Conservation (phyloP, 495 filamentous ascomycete species). For the Tuber microsphaerosporum region DNA sequence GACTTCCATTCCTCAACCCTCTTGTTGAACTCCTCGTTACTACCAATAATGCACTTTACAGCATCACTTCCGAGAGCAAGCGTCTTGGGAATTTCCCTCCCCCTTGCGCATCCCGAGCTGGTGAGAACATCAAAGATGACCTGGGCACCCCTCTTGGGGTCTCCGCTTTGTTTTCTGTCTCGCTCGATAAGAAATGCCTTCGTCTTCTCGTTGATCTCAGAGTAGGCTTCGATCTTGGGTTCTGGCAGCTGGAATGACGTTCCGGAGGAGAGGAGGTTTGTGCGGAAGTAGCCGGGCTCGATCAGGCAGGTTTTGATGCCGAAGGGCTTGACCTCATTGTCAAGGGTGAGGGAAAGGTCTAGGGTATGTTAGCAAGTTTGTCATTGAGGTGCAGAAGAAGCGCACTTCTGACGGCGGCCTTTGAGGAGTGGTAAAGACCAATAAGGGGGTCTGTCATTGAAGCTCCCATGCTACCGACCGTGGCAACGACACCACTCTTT, state of each 20-base stretch:
- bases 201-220: conserved; percentile 19
- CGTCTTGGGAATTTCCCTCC: conserved; percentile 36
- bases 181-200: conserved; percentile 13
- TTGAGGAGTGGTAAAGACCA: conserved; percentile 50
- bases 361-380: conserved; percentile 4
- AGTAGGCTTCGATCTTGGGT: conserved; percentile 33
- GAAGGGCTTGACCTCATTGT: conserved; percentile 48
- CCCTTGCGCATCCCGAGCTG: conserved; percentile 37
- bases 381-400: background rate
- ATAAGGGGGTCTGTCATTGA: conserved; percentile 44
- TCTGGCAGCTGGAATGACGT: conserved; percentile 22
- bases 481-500: conserved; percentile 46
- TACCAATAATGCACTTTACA: conserved; percentile 38
- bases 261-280: conserved; percentile 39
- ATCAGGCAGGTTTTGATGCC: conserved; percentile 47
- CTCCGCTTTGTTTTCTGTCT: conserved; percentile 43
- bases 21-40: conserved; percentile 41
- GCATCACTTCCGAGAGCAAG: conserved; percentile 45
- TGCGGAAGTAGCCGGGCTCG: conserved; percentile 52
- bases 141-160: conserved; percentile 42
- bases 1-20: conserved; percentile 42
- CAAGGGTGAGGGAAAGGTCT: conserved; percentile 47
- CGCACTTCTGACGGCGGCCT: conserved; percentile 51
- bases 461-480: conserved; percentile 47
- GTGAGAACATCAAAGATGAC: conserved; percentile 44